Evolutionary conservation across 208 protist species (phyloP), one percentile per base, ranked within the genome.

Genomic region (Herpetomonas muscarum): DNA sequence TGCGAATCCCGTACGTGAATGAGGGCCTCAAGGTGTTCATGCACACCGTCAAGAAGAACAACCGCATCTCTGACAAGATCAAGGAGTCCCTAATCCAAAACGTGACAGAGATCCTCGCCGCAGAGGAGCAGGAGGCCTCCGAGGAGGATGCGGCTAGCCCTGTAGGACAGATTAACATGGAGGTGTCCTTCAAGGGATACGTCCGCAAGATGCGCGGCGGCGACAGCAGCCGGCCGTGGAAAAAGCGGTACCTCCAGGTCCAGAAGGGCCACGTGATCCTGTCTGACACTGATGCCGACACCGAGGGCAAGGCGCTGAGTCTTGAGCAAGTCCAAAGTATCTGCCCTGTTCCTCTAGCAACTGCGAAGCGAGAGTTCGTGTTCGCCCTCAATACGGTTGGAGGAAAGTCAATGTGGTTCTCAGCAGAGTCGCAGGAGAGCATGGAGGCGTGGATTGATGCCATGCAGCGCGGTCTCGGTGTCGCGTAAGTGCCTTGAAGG

Each of bases 361-460:
- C 76, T 6, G 79, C 74, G 7, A 82, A 80, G 42, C 69, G 68
- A n/a, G 74, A 87, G 25, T 79, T 86, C 68, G 85, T 92, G 24
- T 92, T 92, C 60, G 78, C 81, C 0, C 62, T 92, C 3, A 87
- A 92, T 57, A 92, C 85, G 2, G 73, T 81, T 1, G 81, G 81
- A 10, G 85, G 85, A 3, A 92, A 92, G 65, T 88, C 78, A 2
- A 92, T 92, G 85, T 92, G 85, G 81, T 87, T 92, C 45, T 74
- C 89, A 54, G 79, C 79, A 0, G 63, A 50, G 29, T 82, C 85
- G 13, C 70, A 78, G n/a, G 74, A 82, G 47, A 70, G 69, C 25
- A 92, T 92, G 85, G 76, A 92, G 42, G 74, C 73, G 48, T 92
- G 85, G 85, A 85, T 92, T 58, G 73, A 92, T 48, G 56, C 66